Base-by-base conservation (phyloP, 352 stramenopile genomes). In the Phytophthora melonis region DNA sequence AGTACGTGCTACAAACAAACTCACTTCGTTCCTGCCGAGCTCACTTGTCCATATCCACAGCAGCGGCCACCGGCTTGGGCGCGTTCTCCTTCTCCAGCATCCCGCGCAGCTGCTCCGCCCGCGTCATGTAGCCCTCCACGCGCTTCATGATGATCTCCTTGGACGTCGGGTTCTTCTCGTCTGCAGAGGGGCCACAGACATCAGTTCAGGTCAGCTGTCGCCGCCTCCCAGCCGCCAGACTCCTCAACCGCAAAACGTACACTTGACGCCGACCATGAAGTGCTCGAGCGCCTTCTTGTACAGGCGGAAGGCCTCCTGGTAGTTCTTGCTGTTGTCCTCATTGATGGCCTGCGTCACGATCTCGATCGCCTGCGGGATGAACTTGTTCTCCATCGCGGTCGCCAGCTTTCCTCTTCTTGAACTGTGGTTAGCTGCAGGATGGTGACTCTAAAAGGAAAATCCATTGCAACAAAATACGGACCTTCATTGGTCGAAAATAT, bases 131-230 rank as follows among this genome's bases (percentile, higher is more conserved):
- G 4, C 89, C 89, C 67, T 97, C 86, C 27, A 98, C 90, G 32
- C 91, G 85, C 74, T 96, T 95, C 85, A 96, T 94, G 67, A 98
- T 96, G 67, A 97, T 96, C 39, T 96, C 89, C 58, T 88, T 92
- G 18, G 91, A 93, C 55, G 91, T 96, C 52, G 89, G 88, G 61
- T 98, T 98, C 83, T 98, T 97, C 80, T 98, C 92, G 74, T 97
- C 91, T 97, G 63, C 8, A 66, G 23, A 66, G 27, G 41, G 18
- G 63, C 47, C 6, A 66, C 18, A 62, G 6, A 49, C 18, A 21
- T 18, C 43, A 23, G 5, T 30, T 30, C 8, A 18, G 16, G 16
- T 52, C 43, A 45, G 39, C 39, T 45, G 13, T n/a, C 16, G 43
- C 43, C 43, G 43, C 43, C 43, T 52, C 19, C 43, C 39, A 36